Evolutionary conservation across 495 filamentous ascomycete genomes (phyloP).

Genomic region (Pyrenopolyporus hunteri): DNA sequence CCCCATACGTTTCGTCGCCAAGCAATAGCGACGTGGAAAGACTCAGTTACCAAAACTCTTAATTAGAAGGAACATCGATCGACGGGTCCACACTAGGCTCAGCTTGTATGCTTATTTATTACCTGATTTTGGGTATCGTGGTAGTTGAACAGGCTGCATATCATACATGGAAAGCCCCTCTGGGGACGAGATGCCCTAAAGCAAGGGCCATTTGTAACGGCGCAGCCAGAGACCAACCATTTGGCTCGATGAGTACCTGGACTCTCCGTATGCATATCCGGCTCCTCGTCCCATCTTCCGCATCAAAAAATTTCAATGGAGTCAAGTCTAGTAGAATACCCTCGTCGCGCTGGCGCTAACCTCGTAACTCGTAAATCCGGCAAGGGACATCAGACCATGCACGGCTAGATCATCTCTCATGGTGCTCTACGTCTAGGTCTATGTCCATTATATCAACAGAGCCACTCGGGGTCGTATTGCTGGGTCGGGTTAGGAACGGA

Average conservation of each 20-base stretch:
- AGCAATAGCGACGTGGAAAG: too few relatives aligned
- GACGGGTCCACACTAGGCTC: too few relatives aligned
- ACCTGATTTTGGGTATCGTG: conserved; percentile 28
- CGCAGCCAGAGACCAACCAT: neutral
- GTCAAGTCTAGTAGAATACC: too few relatives aligned
- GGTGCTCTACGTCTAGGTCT: conserved; percentile 33
- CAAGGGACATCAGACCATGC: neutral
- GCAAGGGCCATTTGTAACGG: conserved; percentile 1
- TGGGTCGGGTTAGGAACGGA: conserved; percentile 30
- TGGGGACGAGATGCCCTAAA: too few relatives aligned
- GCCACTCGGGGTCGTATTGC: conserved; percentile 4
- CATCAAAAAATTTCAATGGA: neutral
- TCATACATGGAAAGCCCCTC: conserved; percentile 1
- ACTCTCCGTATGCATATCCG: too few relatives aligned
- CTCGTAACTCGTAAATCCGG: conserved; percentile 7
- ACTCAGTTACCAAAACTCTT: neutral
- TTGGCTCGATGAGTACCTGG: neutral
- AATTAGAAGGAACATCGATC: neutral
- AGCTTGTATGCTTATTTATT: conserved; percentile 9
- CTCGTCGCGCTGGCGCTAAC: conserved; percentile 7
- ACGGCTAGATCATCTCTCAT: conserved; percentile 11
- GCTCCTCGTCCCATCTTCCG: neutral
- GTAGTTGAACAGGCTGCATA: conserved; percentile 16
- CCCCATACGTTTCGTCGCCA: too few relatives aligned
- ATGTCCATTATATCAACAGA: conserved; percentile 38